Evolutionary conservation across 1,284 basidiomycete species (phyloP).

Genomic region (Apiotrichum brassicae): DNA sequence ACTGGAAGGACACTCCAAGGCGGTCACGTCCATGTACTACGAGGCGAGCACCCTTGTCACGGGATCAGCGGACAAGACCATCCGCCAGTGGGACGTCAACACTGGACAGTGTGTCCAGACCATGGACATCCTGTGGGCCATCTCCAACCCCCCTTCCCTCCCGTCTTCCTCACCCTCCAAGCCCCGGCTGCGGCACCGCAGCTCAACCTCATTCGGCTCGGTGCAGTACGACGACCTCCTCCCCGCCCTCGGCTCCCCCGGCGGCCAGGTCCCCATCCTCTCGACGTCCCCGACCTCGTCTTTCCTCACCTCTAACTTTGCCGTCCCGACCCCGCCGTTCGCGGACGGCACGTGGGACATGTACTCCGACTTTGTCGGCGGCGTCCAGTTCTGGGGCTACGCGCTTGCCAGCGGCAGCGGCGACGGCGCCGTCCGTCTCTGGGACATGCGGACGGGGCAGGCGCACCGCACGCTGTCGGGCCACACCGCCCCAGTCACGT

Average conservation of each 20-base stretch:
- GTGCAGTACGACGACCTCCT: conserved; percentile 50
- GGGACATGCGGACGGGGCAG: conserved; percentile 99
- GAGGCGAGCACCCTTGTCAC: conserved; percentile 92
- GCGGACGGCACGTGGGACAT: conserved; percentile 86
- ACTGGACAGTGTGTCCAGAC: conserved; percentile 98
- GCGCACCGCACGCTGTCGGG: conserved; percentile 88
- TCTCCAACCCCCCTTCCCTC: conserved; percentile 73
- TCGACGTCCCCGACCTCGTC: neutral
- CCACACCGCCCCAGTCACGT: conserved; percentile 89
- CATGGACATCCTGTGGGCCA: conserved; percentile 99
- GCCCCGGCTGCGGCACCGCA: conserved; percentile 30
- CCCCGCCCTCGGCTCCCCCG: conserved; percentile 27
- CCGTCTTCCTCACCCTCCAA: conserved; percentile 44
- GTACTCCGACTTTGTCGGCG: conserved; percentile 96
- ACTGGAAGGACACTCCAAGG: conserved; percentile 86
- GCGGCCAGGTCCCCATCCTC: conserved; percentile 7
- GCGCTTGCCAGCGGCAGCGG: conserved; percentile 93
- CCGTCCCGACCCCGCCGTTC: conserved; percentile 76
- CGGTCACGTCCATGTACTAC: conserved; percentile 88
- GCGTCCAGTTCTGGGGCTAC: conserved; percentile 98
- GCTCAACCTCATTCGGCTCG: conserved; percentile 40
- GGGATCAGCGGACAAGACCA: conserved; percentile 95
- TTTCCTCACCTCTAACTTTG: conserved; percentile 56
- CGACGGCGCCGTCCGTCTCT: conserved; percentile 96
- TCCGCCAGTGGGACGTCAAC: conserved; percentile 95